Base-by-base conservation (phyloP, 1,284 basidiomycete genomes). In the Moesziomyces antarcticus region DNA sequence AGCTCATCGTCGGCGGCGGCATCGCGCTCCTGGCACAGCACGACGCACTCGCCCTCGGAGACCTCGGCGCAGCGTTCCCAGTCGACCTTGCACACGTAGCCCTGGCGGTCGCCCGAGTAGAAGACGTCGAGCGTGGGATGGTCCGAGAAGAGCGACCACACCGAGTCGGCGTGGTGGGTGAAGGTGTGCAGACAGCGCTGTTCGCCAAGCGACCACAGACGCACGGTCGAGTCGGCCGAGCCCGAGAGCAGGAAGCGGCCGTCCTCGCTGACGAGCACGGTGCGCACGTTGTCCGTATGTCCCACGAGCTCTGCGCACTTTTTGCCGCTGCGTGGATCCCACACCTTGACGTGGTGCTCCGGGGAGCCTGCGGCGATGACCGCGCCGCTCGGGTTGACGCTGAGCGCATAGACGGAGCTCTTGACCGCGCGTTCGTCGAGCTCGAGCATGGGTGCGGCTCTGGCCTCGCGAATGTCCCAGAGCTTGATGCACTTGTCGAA, bases 141-240 rank as follows among this genome's bases (percentile, higher is more conserved):
- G 0, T 89, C 88, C 3, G 94, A 96, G 82, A 89, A 90, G 2
- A 99, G 87, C 0, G 93, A 91, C 96, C 97, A 98, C 35, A 99
- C 94, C 18, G 93, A 94, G 62, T 94, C 93, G 16, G 92, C 90
- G 84, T 99, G 97, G 82, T 98, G 92, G 1, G 92, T 92, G 85
- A 98, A 99, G 1, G 96, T 99, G 80, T 99, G 94, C 14, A 99
- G 85, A 82, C 94, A 97, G 13, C 92, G 88, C 83, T 97, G 95
- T 11, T 88, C 88, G 21, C 92, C 91, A 13, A 98, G 86, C 0
- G 94, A 97, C 96, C 96, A 98, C 11, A 99, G 88, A 78, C 94
- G 94, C 80, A 92, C 88, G 2, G 92, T 92, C 7, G 91, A 90
- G 89, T 82, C 67, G 13, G 68, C 71, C 44, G 74, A 64, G 44